Conservation (phyloP, 2,329 filamentous ascomycete species). For the Tolypocladium tropicale region DNA sequence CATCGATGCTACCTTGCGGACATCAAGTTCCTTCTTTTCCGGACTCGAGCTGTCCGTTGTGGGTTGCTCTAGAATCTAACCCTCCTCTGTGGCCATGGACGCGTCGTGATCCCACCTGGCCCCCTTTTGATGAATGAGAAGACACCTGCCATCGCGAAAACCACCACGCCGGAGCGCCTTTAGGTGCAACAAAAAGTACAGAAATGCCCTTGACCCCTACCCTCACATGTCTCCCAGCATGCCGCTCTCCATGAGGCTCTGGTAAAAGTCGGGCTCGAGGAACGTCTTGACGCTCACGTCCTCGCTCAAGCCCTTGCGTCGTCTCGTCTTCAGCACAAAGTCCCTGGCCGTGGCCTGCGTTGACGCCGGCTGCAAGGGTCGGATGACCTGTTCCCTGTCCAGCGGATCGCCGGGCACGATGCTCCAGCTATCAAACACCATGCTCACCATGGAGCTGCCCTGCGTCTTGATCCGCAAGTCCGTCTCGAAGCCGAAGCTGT, state of each 20-base stretch:
- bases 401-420: constrained; percentile 93
- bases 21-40: neutral
- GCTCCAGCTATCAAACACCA: constrained; percentile 94
- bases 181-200: neutral
- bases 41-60: neutral
- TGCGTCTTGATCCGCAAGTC: constrained; percentile 94
- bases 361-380: constrained; percentile 77
- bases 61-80: neutral
- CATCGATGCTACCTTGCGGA: neutral
- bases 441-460: constrained; percentile 77
- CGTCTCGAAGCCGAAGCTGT: constrained; percentile 96
- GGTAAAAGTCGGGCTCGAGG: constrained; percentile 87
- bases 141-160: neutral
- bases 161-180: neutral
- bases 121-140: neutral
- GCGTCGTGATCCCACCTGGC: neutral
- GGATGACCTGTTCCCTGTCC: constrained; percentile 72
- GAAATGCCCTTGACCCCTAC: neutral
- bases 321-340: constrained; percentile 91
- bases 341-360: constrained; percentile 87
- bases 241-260: constrained; percentile 78
- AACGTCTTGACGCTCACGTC: constrained; percentile 96
- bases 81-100: neutral
- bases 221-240: constrained; percentile 53
- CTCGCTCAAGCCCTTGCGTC: constrained; percentile 88